Conservation (phyloP, 176 grass and related monocot species). For the Paspalum notatum region DNA sequence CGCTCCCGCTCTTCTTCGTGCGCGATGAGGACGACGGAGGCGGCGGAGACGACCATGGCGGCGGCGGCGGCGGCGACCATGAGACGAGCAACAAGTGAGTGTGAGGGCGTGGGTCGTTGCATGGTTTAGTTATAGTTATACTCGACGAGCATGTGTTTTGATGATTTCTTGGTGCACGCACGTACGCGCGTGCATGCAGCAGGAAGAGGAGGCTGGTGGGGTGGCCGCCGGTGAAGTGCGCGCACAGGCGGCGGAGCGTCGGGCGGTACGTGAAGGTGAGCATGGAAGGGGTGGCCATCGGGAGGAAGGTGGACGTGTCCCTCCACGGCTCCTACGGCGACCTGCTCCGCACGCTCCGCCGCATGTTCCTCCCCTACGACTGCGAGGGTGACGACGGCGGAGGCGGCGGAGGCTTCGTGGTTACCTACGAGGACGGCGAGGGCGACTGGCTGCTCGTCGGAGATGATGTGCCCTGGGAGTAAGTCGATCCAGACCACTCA, state of each 20-base stretch:
- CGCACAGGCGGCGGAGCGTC: conserved; percentile 3
- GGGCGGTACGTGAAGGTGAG: conserved; percentile 72
- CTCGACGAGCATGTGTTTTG: too few relatives aligned
- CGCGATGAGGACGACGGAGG: background rate
- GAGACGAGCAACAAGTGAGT: conserved; percentile 42
- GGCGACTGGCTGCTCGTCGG: conserved; percentile 84
- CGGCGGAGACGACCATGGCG: too few relatives aligned
- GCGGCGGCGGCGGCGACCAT: background rate
- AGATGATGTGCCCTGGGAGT: conserved; percentile 85
- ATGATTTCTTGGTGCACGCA: too few relatives aligned
- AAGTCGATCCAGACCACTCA: conserved; percentile 20
- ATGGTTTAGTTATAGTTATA: too few relatives aligned
- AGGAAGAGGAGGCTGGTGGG: conserved; percentile 59
- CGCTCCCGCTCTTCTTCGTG: conserved; percentile 53
- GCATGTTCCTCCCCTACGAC: conserved; percentile 48
- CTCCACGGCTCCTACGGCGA: conserved; percentile 60
- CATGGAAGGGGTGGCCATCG: conserved; percentile 82
- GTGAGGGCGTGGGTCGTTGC: too few relatives aligned
- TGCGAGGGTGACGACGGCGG: too few relatives aligned
- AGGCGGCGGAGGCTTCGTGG: too few relatives aligned
- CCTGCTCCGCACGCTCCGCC: conserved; percentile 56
- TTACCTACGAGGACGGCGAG: conserved; percentile 73
- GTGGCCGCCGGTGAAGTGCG: conserved; percentile 81
- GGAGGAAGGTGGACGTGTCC: conserved; percentile 77
- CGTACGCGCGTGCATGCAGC: background rate